These are phyloP conservation scores for Rhynchospora tenuis DNA, from an alignment of 176 grass and related monocot species.

Conservation along the genomic window DNA sequence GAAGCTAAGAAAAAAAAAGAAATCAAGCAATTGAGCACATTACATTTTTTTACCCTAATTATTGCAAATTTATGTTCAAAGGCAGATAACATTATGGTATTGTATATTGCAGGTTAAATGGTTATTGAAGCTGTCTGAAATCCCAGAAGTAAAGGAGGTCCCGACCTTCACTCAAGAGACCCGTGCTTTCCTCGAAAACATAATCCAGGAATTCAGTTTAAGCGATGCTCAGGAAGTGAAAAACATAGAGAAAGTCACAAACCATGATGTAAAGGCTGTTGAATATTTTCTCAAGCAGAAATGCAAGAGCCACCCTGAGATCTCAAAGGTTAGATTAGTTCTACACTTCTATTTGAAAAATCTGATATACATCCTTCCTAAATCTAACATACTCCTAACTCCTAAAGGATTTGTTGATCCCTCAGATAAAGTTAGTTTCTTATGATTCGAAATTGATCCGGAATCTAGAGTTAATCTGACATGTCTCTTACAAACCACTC, in stretches of 20 bases:
- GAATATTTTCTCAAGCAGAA: conserved; percentile 95
- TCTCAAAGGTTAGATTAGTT: conserved; percentile 53
- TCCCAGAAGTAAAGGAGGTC: conserved; percentile 73
- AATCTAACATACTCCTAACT: not conserved
- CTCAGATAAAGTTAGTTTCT: not conserved
- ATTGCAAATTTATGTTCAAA: not conserved
- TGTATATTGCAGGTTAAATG: conserved; percentile 59
- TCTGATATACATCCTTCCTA: not conserved
- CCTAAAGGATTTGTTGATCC: too few relatives aligned
- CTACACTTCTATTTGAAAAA: not conserved
- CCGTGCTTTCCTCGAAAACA: conserved; percentile 49
- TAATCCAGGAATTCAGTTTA: conserved; percentile 58
- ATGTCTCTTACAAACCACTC: not conserved
- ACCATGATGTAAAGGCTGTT: conserved; percentile 90
- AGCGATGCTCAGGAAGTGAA: conserved; percentile 76
- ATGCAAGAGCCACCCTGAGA: conserved; percentile 63
- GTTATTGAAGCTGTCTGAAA: conserved; percentile 81
- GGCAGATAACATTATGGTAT: not conserved
- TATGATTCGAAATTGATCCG: not conserved
- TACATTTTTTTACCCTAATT: conserved; percentile 3
- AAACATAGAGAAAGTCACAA: conserved; percentile 82
- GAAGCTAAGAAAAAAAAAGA: not conserved
- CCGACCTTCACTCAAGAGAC: conserved; percentile 67
- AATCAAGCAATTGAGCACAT: not conserved
- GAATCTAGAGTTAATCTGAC: not conserved